phyloP scores from a whole-genome alignment of 2,329 filamentous ascomycete genomes.

The Drechslerella coelobrocha region DNA sequence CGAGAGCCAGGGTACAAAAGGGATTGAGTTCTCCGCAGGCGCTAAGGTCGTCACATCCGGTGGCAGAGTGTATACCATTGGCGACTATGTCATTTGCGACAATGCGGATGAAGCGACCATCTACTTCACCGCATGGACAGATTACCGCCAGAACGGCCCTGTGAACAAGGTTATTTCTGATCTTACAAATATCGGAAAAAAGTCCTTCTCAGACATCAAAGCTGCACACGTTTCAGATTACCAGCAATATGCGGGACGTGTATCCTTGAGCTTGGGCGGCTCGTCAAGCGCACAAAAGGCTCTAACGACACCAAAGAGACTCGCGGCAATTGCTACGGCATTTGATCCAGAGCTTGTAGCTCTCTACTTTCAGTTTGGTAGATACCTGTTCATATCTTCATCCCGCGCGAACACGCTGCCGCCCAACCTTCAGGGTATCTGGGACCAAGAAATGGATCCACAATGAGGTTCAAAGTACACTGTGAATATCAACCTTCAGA shows the following conservation, averaged over 20 bases:
- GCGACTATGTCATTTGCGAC: constrained; percentile 51
- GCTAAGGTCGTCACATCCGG: constrained; percentile 50
- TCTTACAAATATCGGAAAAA: constrained; percentile 32
- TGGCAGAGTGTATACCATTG: constrained; percentile 50
- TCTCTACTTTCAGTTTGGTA: constrained; percentile 58
- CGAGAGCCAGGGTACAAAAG: constrained; percentile 44
- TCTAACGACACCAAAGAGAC: constrained; percentile 53
- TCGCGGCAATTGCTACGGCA: constrained; percentile 44
- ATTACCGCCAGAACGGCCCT: constrained; percentile 48
- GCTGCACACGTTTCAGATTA: constrained; percentile 56
- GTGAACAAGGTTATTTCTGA: constrained; percentile 49
- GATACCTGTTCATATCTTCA: constrained; percentile 59
- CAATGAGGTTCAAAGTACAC: constrained; percentile 63
- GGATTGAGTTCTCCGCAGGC: constrained; percentile 49
- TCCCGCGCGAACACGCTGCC: constrained; percentile 57
- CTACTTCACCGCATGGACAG: constrained; percentile 53
- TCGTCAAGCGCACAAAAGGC: constrained; percentile 35
- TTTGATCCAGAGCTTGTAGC: constrained; percentile 52
- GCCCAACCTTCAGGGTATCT: constrained; percentile 61
- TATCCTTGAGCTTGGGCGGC: constrained; percentile 55
- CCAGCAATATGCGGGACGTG: constrained; percentile 55
- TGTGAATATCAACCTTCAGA: constrained; percentile 64
- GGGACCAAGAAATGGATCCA: constrained; percentile 59
- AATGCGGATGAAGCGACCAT: constrained; percentile 52
- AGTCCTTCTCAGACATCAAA: constrained; percentile 16